These are phyloP conservation scores for Triangularia verruculosa DNA, from an alignment of 2,329 filamentous ascomycete species.

Conservation along the genomic window DNA sequence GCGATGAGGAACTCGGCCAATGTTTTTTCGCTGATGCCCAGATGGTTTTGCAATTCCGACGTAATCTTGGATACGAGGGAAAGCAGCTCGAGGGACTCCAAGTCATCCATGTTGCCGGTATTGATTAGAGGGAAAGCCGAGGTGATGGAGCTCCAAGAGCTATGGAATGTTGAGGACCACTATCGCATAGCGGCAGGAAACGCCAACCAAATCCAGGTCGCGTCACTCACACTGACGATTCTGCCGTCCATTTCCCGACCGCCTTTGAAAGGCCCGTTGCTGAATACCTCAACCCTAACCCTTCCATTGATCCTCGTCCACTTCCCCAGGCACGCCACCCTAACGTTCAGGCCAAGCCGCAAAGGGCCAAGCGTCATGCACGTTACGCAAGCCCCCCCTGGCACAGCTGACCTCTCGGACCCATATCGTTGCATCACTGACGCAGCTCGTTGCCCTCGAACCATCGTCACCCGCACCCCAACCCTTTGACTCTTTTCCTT, in stretches of 20 bases:
- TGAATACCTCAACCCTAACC: slow-evolving; percentile 1
- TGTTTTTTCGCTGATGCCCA: slow-evolving; percentile 89
- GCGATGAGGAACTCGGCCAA: slow-evolving; percentile 95
- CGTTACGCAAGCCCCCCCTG: slow-evolving; percentile 28
- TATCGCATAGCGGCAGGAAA: neutral
- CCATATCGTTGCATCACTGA: slow-evolving; percentile 20
- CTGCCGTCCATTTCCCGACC: slow-evolving; percentile 16
- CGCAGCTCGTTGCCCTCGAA: slow-evolving; percentile 1
- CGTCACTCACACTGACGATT: neutral
- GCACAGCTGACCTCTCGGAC: slow-evolving; percentile 10
- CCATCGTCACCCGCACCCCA: slow-evolving; percentile 1
- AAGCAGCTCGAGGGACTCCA: slow-evolving; percentile 85
- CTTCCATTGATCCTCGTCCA: neutral
- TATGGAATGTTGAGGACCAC: neutral
- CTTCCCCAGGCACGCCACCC: neutral
- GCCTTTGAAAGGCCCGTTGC: slow-evolving; percentile 1
- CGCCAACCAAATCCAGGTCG: neutral
- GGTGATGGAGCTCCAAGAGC: neutral
- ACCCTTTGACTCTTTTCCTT: neutral
- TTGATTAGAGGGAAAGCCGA: neutral
- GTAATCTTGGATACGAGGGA: slow-evolving; percentile 94
- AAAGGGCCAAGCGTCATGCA: slow-evolving; percentile 13
- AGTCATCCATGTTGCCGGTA: slow-evolving; percentile 70
- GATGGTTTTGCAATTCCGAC: slow-evolving; percentile 89
- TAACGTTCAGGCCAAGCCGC: neutral